phyloP scores from a whole-genome alignment of 208 protist species.

The Trypanosoma brucei region DNA sequence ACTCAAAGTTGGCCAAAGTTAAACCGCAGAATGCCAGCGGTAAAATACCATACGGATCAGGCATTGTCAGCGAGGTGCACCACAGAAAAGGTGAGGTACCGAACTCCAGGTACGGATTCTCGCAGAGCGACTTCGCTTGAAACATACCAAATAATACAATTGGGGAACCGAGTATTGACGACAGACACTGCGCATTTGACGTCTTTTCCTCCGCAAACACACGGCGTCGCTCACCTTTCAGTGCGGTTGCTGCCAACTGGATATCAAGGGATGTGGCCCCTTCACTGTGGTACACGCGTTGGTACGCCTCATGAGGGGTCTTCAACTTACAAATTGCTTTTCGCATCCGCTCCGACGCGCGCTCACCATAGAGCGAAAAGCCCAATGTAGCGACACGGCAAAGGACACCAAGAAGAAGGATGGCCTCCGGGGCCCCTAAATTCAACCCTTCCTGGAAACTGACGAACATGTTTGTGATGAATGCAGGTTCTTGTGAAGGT shows the following conservation, averaged over 20 bases:
- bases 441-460: conserved; percentile 34
- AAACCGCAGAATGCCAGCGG: conserved; percentile 55
- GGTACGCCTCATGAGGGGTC: conserved; percentile 65
- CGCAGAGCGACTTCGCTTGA: conserved; percentile 55
- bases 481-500: conserved; percentile 7
- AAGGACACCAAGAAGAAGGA: conserved; percentile 49
- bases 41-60: conserved; percentile 71
- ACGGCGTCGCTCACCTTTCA: conserved; percentile 72
- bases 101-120: conserved; percentile 45
- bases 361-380: conserved; percentile 83
- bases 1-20: conserved; percentile 83
- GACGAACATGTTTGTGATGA: conserved; percentile 41
- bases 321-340: conserved; percentile 62
- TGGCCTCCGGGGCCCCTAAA: conserved; percentile 42
- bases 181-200: conserved; percentile 61
- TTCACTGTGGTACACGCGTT: conserved; percentile 72
- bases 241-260: conserved; percentile 60
- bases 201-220: conserved; percentile 71
- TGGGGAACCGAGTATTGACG: conserved; percentile 58
- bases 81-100: conserved; percentile 72
- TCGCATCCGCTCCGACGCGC: conserved; percentile 71
- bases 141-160: conserved; percentile 62
- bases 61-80: conserved; percentile 62
- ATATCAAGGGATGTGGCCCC: conserved; percentile 64
- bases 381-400: conserved; percentile 59